phyloP scores from a whole-genome alignment of 2,329 filamentous ascomycete genomes.

The Scedosporium dehoogii region DNA sequence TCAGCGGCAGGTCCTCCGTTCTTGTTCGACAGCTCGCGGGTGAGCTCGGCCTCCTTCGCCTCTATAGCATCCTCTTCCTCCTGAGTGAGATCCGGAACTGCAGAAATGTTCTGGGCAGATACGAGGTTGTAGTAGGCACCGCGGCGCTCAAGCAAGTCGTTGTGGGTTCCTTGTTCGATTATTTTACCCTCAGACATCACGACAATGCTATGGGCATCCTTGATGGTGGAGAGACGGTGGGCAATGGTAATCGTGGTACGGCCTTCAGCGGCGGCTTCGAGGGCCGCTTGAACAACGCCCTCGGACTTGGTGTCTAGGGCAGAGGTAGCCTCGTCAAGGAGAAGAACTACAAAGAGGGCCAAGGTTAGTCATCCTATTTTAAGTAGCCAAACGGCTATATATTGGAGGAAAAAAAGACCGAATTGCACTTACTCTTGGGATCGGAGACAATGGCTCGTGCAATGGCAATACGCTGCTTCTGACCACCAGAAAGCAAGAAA shows the following conservation, averaged over 20 bases:
- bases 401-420: too few species aligned
- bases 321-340: conserved; percentile 91
- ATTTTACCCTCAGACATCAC: conserved; percentile 83
- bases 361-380: conserved; percentile 7
- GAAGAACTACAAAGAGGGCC: conserved; percentile 47
- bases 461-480: conserved; percentile 95
- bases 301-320: conserved; percentile 92
- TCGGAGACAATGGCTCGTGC: conserved; percentile 83
- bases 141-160: conserved; percentile 59
- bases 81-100: conserved; percentile 41
- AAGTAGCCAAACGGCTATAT: neutral
- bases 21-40: conserved; percentile 33
- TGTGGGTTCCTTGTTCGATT: conserved; percentile 83
- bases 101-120: conserved; percentile 73
- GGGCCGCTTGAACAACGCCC: conserved; percentile 83
- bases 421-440: conserved; percentile 52
- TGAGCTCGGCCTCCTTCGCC: conserved; percentile 38
- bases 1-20: conserved; percentile 41
- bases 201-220: conserved; percentile 88
- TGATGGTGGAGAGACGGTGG: conserved; percentile 90
- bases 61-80: conserved; percentile 43
- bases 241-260: conserved; percentile 95
- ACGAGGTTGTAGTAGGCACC: conserved; percentile 79
- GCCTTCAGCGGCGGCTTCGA: conserved; percentile 76
- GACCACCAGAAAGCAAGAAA: conserved; percentile 84